Percentiles rank a stretch among this genome's conserved stretches.
Evolutionary conservation across 805 yeast genomes (phyloP).

Genomic region (Saccharomycopsis guyanensis): DNA sequence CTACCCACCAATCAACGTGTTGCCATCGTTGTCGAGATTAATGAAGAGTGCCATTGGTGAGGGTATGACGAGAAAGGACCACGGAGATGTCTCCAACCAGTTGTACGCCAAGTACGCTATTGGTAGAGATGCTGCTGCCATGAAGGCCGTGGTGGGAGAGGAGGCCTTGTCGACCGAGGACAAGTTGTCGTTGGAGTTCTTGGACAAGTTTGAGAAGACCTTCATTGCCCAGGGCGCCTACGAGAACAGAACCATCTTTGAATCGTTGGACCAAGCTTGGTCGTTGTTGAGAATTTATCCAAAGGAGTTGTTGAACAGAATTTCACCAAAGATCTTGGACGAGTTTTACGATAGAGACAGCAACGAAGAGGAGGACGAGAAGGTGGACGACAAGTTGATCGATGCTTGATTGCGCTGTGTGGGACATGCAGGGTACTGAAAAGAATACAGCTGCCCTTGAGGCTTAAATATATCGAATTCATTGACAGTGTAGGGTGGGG

Average conservation of each 20-base stretch:
- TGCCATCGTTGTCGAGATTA: slow-evolving; percentile 94
- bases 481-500: too few relatives aligned
- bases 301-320: slow-evolving; percentile 96
- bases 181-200: slow-evolving; percentile 91
- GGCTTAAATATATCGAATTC: too few relatives aligned
- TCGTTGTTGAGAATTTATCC: slow-evolving; percentile 96
- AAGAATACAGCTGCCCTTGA: too few relatives aligned
- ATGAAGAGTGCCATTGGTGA: slow-evolving; percentile 99
- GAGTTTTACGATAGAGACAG: slow-evolving; percentile 93
- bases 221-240: slow-evolving; percentile 96
- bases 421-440: too few relatives aligned
- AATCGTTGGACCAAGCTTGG: slow-evolving; percentile 98
- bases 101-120: slow-evolving; percentile 98
- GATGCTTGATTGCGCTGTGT: too few relatives aligned
- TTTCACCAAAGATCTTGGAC: slow-evolving; percentile 91
- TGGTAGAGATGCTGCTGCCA: slow-evolving; percentile 99
- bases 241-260: slow-evolving; percentile 90
- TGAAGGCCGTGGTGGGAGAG: slow-evolving; percentile 99
- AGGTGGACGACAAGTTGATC: slow-evolving; percentile 32
- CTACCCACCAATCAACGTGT: slow-evolving; percentile 97
- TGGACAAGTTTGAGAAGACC: slow-evolving; percentile 95
- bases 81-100: slow-evolving; percentile 98
- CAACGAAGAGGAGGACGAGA: slow-evolving; percentile 46
- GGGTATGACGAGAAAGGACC: slow-evolving; percentile 99
- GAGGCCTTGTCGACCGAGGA: slow-evolving; percentile 98